Evolutionary conservation across 441 rosid genomes (phyloP).

Genomic region (Dalechampia spathulata): DNA sequence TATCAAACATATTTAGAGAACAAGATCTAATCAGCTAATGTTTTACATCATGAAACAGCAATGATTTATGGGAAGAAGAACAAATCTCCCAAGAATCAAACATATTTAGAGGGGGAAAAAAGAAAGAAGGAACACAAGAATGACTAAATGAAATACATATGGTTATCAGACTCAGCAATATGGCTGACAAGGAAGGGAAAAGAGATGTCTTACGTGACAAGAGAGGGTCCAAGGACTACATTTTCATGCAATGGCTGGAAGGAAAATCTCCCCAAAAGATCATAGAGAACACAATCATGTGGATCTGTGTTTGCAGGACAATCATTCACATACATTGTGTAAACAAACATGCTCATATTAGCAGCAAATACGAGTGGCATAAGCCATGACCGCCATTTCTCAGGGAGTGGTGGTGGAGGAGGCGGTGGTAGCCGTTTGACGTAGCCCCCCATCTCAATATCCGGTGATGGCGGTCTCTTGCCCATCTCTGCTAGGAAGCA

Average conservation of each 20-base stretch:
- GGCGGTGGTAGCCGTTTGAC: conserved; percentile 24
- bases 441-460: conserved; percentile 20
- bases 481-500: conserved; percentile 16
- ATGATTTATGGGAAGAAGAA: background rate
- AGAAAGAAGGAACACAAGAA: too few relatives aligned
- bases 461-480: conserved; percentile 16
- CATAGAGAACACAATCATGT: conserved; percentile 35
- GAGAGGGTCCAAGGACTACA: conserved; percentile 65
- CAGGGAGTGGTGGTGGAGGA: conserved; percentile 29
- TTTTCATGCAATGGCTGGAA: conserved; percentile 57
- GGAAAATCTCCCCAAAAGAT: conserved; percentile 52
- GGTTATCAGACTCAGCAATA: too few relatives aligned
- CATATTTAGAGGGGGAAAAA: too few relatives aligned
- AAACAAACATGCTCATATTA: conserved; percentile 36
- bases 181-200: too few relatives aligned
- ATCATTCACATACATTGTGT: conserved; percentile 58
- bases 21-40: background rate
- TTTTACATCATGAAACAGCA: background rate
- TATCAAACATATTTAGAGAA: too few relatives aligned
- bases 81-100: too few relatives aligned
- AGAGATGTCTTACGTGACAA: conserved; percentile 37
- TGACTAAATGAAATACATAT: too few relatives aligned
- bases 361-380: conserved; percentile 45
- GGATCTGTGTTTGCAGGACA: conserved; percentile 42
- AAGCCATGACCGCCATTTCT: conserved; percentile 62